Evolutionary conservation across 768 basidiomycete species (phyloP), one percentile per base, ranked within the genome.

Genomic region (Tulasnella sp.): DNA sequence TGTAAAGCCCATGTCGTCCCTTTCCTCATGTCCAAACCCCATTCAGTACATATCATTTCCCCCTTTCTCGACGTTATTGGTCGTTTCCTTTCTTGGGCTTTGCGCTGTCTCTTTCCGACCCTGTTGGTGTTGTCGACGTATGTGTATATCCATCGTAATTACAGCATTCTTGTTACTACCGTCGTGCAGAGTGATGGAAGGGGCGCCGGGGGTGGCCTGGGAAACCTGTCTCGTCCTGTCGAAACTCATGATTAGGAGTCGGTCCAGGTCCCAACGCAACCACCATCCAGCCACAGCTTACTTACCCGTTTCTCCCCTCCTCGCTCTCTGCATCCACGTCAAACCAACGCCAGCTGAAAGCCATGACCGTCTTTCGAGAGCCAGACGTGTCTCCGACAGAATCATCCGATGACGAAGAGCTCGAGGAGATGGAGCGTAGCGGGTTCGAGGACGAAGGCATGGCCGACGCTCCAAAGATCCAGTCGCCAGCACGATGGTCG

Each of bases 401-500:
- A 32, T 75, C 75, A 10, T 75, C 75, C 13, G 70, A 73, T 23
- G 77, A 78, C 32, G 77, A 78, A 44, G 71, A 74, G 29, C 29
- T 40, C 51, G 77, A 78, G 71, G 77, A 78, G 37, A 26, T 78
- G 46, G 77, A 78, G 37, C 71, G 70, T 2, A 77, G 77, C 42
- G 77, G 77, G 18, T 74, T 78, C 48, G 77, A 78, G 42, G 72
- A 74, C 44, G 77, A 78, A n/a, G 75, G 48, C 18, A 57, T 32
- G 37, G 76, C n/a, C 23, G 70, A 40, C n/a, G 72, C 42, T 6
- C 76, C 72, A 16, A 40, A 15, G 18, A 16, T 46, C 2, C 77
- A 73, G 23, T 87, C 90, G 2, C 91, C 91, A n/a, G 92, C 91
- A 39, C 91, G 90, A 83, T 92, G 91, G 91, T 78, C 83, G 11